Conservation (phyloP, 768 basidiomycete genomes). For the Collybia sordida region DNA sequence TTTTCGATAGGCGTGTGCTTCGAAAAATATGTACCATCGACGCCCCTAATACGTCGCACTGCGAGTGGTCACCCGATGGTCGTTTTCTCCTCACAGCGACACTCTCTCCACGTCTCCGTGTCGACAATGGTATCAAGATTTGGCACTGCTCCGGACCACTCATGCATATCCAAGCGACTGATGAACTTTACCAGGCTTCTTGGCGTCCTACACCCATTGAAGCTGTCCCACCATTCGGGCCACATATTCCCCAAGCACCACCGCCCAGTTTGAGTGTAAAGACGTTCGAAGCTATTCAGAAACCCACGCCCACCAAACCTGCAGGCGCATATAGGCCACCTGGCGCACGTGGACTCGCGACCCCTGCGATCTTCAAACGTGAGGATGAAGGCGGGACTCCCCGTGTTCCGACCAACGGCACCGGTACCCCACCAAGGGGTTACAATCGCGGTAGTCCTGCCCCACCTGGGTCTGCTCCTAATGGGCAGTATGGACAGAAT, state of each 20-base stretch:
- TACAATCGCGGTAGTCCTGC: conserved; percentile 56
- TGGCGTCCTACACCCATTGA: conserved; percentile 81
- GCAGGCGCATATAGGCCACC: conserved; percentile 93
- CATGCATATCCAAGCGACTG: conserved; percentile 77
- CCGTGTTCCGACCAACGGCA: conserved; percentile 43
- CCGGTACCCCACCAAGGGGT: conserved; percentile 60
- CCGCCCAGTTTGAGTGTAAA: conserved; percentile 58
- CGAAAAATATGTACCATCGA: conserved; percentile 78
- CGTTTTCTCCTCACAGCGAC: conserved; percentile 93
- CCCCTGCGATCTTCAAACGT: conserved; percentile 86
- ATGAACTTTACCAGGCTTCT: conserved; percentile 87
- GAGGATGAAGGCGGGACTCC: conserved; percentile 85
- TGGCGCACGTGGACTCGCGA: conserved; percentile 85
- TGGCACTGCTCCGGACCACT: conserved; percentile 91
- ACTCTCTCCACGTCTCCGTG: conserved; percentile 90
- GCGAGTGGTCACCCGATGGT: conserved; percentile 95
- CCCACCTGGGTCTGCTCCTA: conserved; percentile 42
- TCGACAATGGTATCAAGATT: conserved; percentile 96
- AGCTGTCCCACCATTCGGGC: conserved; percentile 65
- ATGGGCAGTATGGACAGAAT: conserved; percentile 24
- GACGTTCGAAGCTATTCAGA: conserved; percentile 46
- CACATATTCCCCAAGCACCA: conserved; percentile 66
- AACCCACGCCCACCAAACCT: conserved; percentile 59
- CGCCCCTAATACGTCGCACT: conserved; percentile 90
- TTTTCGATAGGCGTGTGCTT: conserved; percentile 87